Evolutionary conservation across 371 early-diverging fungal genomes (phyloP).

Genomic region (Rhizomucor pusillus): DNA sequence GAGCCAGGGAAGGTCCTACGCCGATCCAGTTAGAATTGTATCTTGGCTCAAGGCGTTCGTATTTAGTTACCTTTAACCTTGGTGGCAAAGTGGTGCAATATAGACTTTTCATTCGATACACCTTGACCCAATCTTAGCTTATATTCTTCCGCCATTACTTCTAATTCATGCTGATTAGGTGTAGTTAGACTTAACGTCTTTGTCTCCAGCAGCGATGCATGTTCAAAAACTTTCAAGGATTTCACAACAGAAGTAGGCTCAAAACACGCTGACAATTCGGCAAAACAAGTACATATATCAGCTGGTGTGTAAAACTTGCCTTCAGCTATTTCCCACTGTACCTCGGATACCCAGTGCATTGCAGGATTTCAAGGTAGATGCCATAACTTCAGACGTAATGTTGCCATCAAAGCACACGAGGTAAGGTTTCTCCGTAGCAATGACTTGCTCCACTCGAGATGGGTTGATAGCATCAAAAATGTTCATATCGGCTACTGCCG

Average conservation of each 20-base stretch:
- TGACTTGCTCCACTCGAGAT: conserved; percentile 19
- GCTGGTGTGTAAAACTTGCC: not conserved
- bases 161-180: conserved; percentile 68
- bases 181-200: conserved; percentile 49
- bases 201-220: conserved; percentile 10
- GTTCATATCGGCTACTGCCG: conserved; percentile 89
- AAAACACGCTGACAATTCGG: conserved; percentile 55
- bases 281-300: not conserved
- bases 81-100: not conserved
- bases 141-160: conserved; percentile 57
- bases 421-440: not conserved
- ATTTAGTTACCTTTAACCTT: not conserved
- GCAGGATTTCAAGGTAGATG: conserved; percentile 29
- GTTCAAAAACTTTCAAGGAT: conserved; percentile 57
- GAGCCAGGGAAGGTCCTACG: conserved; percentile 12
- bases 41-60: not conserved
- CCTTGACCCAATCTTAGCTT: conserved; percentile 3
- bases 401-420: not conserved
- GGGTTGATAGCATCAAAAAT: conserved; percentile 56
- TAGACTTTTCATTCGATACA: not conserved
- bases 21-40: not conserved
- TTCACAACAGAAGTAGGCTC: conserved; percentile 93
- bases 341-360: conserved; percentile 31
- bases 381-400: conserved; percentile 1
- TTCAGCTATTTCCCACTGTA: not conserved